These are phyloP conservation scores for Lasiosphaeriaceae sp. DNA, from an alignment of 495 filamentous ascomycete genomes.

Conservation along the genomic window DNA sequence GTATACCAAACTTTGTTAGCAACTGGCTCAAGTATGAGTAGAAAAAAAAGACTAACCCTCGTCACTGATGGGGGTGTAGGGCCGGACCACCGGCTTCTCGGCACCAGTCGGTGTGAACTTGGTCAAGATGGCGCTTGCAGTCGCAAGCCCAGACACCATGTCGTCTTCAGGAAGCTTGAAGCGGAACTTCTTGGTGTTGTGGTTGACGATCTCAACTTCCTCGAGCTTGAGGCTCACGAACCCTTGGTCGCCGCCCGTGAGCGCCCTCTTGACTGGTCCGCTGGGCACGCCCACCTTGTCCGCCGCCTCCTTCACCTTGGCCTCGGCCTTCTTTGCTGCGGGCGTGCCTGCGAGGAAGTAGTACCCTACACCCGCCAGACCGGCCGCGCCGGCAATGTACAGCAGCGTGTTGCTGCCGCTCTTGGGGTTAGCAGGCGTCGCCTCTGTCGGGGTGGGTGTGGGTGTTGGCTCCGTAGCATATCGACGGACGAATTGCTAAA, in stretches of 20 bases:
- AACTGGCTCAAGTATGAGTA: too few relatives aligned
- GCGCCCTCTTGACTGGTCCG: constrained; percentile 49
- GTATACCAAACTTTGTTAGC: not conserved
- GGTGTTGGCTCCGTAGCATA: constrained; percentile 53
- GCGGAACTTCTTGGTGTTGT: constrained; percentile 85
- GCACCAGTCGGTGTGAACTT: constrained; percentile 75
- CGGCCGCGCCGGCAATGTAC: constrained; percentile 35
- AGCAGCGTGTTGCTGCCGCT: constrained; percentile 39
- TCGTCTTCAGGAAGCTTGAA: constrained; percentile 82
- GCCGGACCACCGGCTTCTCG: constrained; percentile 80
- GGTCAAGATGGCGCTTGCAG: constrained; percentile 82
- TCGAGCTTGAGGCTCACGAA: constrained; percentile 77
- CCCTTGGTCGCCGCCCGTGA: constrained; percentile 84
- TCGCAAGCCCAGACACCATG: constrained; percentile 70
- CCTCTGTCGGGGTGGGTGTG: constrained; percentile 1
- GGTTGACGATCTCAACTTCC: constrained; percentile 70
- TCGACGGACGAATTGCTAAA: constrained; percentile 31
- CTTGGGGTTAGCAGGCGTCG: constrained; percentile 20
- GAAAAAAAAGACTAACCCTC: constrained; percentile 54
- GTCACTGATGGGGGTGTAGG: constrained; percentile 89
- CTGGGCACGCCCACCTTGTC: constrained; percentile 19
- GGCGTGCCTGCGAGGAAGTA: constrained; percentile 48
- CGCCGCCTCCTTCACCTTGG: constrained; percentile 44
- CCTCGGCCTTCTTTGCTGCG: constrained; percentile 45
- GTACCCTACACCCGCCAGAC: constrained; percentile 47